phyloP scores from a whole-genome alignment of 768 basidiomycete genomes.

The Kwoniella bestiolae region DNA sequence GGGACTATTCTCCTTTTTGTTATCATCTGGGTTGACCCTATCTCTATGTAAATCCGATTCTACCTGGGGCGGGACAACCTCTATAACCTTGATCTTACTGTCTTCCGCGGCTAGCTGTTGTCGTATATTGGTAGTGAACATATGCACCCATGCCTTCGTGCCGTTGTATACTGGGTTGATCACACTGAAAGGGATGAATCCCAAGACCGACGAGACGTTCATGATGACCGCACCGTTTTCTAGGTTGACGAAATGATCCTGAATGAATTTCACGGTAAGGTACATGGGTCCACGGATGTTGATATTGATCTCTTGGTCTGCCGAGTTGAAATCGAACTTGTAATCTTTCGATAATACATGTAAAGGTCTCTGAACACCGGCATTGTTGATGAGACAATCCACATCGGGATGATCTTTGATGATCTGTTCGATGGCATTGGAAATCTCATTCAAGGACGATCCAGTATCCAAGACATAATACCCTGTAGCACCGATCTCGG shows the following conservation, averaged over 20 bases:
- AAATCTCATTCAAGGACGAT: slow-evolving; percentile 19
- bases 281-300: slow-evolving; percentile 41
- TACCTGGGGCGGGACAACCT: slow-evolving; percentile 39
- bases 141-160: slow-evolving; percentile 35
- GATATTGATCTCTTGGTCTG: slow-evolving; percentile 45
- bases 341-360: slow-evolving; percentile 31
- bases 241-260: slow-evolving; percentile 31
- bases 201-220: slow-evolving; percentile 42
- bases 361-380: slow-evolving; percentile 38
- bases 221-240: slow-evolving; percentile 38
- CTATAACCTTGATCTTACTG: slow-evolving; percentile 37
- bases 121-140: slow-evolving; percentile 36
- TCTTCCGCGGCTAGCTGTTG: slow-evolving; percentile 25
- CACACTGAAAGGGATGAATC: slow-evolving; percentile 37
- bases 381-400: slow-evolving; percentile 48
- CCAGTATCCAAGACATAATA: slow-evolving; percentile 44
- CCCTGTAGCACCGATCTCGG: slow-evolving; percentile 38
- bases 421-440: slow-evolving; percentile 28
- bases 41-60: slow-evolving; percentile 42
- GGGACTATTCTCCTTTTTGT: slow-evolving; percentile 26
- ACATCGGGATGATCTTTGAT: slow-evolving; percentile 38
- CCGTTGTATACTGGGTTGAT: slow-evolving; percentile 44
- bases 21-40: slow-evolving; percentile 39
- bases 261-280: slow-evolving; percentile 27
- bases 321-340: slow-evolving; percentile 29